Evolutionary conservation across 2,329 filamentous ascomycete species (phyloP), one percentile per base, ranked within the genome.

Genomic region (Fusarium sp.): DNA sequence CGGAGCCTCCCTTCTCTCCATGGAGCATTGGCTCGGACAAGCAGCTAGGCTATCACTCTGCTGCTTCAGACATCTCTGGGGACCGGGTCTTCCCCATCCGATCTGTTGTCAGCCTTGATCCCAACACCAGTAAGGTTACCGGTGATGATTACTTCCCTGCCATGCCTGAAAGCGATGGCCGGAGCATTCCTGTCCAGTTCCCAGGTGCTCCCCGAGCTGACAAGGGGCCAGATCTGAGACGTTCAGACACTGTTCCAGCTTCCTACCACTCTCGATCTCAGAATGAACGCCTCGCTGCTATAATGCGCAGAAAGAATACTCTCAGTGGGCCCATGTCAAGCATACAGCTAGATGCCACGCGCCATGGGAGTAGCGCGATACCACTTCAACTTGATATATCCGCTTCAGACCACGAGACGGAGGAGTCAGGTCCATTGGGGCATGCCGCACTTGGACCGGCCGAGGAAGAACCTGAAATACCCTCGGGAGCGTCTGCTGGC

Each of bases 71-170:
- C 62, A 79, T 81, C 27, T 83, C 82, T 31, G 80, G 81, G 35
- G 87, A 95, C 77, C 89, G 93, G 64, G 92, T 96, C 6, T 96
- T 93, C 66, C 93, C 93, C n/a, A 93, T 96, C 35, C 90, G 93
- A 58, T 95, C 93, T n/a, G 91, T 94, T 50, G 86, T 96, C 27
- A 93, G 90, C 8, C 89, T 95, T 45, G 91, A 93, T 75, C 89
- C 89, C 8, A 64, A 68, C n/a, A 82, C 81, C 18, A 75, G 74
- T 60, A 81, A 83, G 84, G 86, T 78, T 70, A 77, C 81, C 6
- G 78, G 75, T 54, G 84, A 86, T 13, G 83, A 84, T n/a, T 83
- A 83, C 67, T 83, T 84, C 59, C 74, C 81, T 9, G 78, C 80
- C 50, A 60, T 77, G 69, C 78, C 81, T 27, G 79, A 83, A 29